Evolutionary conservation across 257 asterid genomes (phyloP).

Genomic region (Cruciata laevipes): DNA sequence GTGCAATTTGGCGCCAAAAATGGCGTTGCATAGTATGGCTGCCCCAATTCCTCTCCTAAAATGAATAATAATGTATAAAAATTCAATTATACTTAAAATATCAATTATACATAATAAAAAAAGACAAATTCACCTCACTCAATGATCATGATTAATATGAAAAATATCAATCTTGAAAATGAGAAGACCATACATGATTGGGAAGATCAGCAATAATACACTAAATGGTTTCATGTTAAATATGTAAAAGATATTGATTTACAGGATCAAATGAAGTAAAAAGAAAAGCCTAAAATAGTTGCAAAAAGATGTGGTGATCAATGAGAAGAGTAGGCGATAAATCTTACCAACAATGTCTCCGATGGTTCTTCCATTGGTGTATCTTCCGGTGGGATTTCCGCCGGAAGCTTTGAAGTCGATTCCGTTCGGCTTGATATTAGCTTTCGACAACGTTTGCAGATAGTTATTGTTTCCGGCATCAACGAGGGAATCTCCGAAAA

Average conservation of each 20-base stretch:
- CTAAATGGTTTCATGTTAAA: too few relatives aligned
- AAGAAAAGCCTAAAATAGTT: too few relatives aligned
- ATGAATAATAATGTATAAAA: too few relatives aligned
- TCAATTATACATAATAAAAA: too few relatives aligned
- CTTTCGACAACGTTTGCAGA: conserved; percentile 62
- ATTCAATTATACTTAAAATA: too few relatives aligned
- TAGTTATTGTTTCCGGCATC: conserved; percentile 94
- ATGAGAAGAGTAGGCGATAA: neutral
- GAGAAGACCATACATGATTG: too few relatives aligned
- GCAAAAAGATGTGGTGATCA: neutral
- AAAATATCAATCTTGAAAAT: too few relatives aligned
- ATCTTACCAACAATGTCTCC: conserved; percentile 74
- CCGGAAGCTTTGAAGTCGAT: conserved; percentile 77
- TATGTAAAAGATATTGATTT: too few relatives aligned
- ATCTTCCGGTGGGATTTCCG: conserved; percentile 84
- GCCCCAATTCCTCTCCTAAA: conserved; percentile 82
- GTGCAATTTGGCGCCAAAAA: conserved; percentile 86
- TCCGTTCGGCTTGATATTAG: conserved; percentile 68
- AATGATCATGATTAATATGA: too few relatives aligned
- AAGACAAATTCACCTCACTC: too few relatives aligned
- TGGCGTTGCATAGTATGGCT: conserved; percentile 56
- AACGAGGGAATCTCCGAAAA: conserved; percentile 86
- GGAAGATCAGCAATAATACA: too few relatives aligned
- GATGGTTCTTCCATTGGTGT: conserved; percentile 82
- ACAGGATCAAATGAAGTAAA: too few relatives aligned